Percentiles rank a stretch among this genome's conserved stretches.
These are phyloP conservation scores for Syzygium oleosum DNA, from an alignment of 345 rosid species.

Conservation along the genomic window DNA sequence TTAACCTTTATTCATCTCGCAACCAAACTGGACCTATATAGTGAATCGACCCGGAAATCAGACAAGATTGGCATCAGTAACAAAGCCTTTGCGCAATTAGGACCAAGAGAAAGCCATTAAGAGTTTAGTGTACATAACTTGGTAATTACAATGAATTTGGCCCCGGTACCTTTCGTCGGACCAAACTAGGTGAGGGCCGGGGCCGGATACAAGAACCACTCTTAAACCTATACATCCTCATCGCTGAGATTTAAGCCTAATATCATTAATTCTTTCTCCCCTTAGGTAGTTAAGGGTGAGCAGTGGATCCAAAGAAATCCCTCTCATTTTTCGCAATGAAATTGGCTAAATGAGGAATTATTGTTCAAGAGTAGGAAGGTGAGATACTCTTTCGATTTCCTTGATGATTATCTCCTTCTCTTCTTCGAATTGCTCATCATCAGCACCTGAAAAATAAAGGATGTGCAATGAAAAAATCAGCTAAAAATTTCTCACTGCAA, in stretches of 20 bases:
- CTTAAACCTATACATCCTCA: background rate
- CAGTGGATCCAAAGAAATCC: background rate
- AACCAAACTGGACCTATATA: background rate
- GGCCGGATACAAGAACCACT: background rate
- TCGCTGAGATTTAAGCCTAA: background rate
- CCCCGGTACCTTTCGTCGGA: background rate
- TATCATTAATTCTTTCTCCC: background rate
- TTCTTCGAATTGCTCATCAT: slow-evolving; percentile 91
- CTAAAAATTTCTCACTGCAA: background rate
- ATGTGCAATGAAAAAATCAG: background rate
- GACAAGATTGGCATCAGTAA: background rate
- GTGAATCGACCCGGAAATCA: background rate
- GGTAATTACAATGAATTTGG: background rate
- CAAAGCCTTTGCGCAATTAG: background rate
- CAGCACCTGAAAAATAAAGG: slow-evolving; percentile 35
- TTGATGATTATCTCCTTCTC: slow-evolving; percentile 88
- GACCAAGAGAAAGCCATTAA: background rate
- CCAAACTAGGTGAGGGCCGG: background rate
- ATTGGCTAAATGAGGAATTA: slow-evolving; percentile 5
- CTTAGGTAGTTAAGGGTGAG: background rate
- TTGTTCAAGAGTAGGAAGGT: slow-evolving; percentile 22
- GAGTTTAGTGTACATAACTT: background rate
- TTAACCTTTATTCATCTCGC: background rate
- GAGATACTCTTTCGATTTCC: slow-evolving; percentile 61
- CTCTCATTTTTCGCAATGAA: background rate